Evolutionary conservation across 1,139 yeast species (phyloP).

Genomic region (Scheffersomyces titani): DNA sequence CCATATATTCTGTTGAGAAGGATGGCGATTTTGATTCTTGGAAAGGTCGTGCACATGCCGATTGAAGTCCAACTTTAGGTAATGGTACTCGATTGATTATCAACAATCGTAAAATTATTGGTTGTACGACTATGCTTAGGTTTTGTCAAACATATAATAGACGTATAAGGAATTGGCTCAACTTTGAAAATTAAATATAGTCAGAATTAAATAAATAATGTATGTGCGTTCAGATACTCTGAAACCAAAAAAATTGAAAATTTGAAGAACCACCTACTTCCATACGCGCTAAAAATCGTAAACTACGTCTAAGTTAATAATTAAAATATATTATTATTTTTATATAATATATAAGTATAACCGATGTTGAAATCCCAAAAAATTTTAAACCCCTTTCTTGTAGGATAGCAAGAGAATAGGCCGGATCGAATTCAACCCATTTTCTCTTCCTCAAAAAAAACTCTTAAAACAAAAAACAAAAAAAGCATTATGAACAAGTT

Average conservation of each 20-base stretch:
- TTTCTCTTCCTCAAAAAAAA: slow-evolving; percentile 3
- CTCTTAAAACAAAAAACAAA: slow-evolving; percentile 7
- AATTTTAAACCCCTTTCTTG: slow-evolving; percentile 36
- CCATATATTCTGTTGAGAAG: not conserved
- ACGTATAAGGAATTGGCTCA: too few relatives aligned
- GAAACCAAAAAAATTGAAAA: too few relatives aligned
- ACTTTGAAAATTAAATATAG: too few relatives aligned
- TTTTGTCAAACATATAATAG: too few relatives aligned
- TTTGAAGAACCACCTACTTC: too few relatives aligned
- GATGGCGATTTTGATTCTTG: not conserved
- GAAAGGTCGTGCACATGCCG: not conserved
- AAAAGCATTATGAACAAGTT: slow-evolving; percentile 13
- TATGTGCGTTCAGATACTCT: too few relatives aligned
- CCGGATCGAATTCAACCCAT: not conserved
- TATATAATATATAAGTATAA: slow-evolving; percentile 23
- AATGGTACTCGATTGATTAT: not conserved
- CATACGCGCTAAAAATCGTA: not conserved
- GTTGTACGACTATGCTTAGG: not conserved
- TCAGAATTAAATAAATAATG: too few relatives aligned
- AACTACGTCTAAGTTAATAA: not conserved
- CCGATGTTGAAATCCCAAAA: slow-evolving; percentile 56
- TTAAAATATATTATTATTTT: slow-evolving; percentile 11
- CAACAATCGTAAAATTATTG: not conserved
- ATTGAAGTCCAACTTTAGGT: too few relatives aligned
- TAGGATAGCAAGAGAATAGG: not conserved